Evolutionary conservation across 495 filamentous ascomycete genomes (phyloP), one percentile per base, ranked within the genome.

Genomic region (Neurospora intermedia): DNA sequence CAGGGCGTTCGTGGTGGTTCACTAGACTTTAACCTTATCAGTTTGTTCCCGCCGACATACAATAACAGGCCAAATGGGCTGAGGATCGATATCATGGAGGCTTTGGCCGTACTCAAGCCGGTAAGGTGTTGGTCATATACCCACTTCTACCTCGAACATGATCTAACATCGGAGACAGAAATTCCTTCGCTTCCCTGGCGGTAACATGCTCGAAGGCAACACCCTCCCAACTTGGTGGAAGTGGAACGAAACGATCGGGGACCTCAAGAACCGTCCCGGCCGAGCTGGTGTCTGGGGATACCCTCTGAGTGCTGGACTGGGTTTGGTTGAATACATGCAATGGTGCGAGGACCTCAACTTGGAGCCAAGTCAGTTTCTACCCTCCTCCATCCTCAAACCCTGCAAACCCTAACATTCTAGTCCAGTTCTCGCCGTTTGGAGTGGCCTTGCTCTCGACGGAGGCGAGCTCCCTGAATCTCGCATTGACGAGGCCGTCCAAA

Each of bases 211-310:
- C 73, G 89, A 91, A 74, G 89, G 89, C 35, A 76, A 85, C 45
- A 86, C 78, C 31, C 81, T 85, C 43, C 79, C 77, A 20, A 83
- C 81, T 59, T 83, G 85, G 74, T 93, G 90, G 89, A 86, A 88
- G 59, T 93, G 91, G 91, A 89, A 91, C 76, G 82, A 87, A 71
- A 91, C 89, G 3, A 86, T 93, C 69, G 91, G 91, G 0, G 86
- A 88, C 0, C 81, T 92, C 3, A 88, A 86, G 40, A 80, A 91
- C 66, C 84, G 91, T 10, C 88, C 89, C 0, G 90, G 90, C 42
- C 83, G 88, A 73, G 79, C 86, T 18, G 89, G 87, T 39, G 81
- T 86, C 48, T 92, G 91, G 91, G 80, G 79, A 35, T 91, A 91
- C 72, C 81, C 87, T 31, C 87, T 89, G 46, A 89, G 87, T 7